Evolutionary conservation across 306 rosid species (phyloP), one percentile per base, ranked within the genome.

Genomic region (Corylus americana): DNA sequence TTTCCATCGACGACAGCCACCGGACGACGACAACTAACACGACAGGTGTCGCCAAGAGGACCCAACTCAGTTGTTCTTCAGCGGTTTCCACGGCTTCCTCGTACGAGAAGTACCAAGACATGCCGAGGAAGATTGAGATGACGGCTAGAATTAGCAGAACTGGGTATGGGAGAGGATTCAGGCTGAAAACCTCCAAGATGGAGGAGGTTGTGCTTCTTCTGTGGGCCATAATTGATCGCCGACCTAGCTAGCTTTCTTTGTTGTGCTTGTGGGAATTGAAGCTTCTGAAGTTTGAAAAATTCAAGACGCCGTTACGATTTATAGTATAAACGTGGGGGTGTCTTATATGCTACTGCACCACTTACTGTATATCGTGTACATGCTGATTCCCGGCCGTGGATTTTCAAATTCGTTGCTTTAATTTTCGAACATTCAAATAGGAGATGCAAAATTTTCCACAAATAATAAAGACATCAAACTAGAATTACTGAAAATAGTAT

Each of bases 81-180:
- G 88, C 92, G 49, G 77, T 80, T 76, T 93, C 97, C 11, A 88
- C 85, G 17, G 83, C 88, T 67, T 79, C 81, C 57, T 93, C 96
- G 51, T 78, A 83, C 8, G 96, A 91, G 11, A 85, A 83, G 88
- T 83, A 89, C 94, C 92, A 89, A 1, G 94, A 89, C 5, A 67
- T 48, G 45, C 90, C 92, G 0, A 93, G 82, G 59, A 93, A 89
- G 75, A 89, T 4, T n/a, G 82, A 83, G 81, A 86, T 72, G 27
- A 93, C 83, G 16, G 90, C 90, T 2, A 93, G 75, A 74, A 93
- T 82, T 7, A 89, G 78, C 4, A 91, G 86, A 76, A 91, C 97
- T 9, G 97, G 96, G 61, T 91, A 93, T 25, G 96, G 97, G 3
- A 87, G 72, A 12, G 97, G 97, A 39, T 53, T 84, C 5, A 93